Base-by-base conservation (phyloP, 192 early-diverging fungal genomes). In the Podila epicladia region DNA sequence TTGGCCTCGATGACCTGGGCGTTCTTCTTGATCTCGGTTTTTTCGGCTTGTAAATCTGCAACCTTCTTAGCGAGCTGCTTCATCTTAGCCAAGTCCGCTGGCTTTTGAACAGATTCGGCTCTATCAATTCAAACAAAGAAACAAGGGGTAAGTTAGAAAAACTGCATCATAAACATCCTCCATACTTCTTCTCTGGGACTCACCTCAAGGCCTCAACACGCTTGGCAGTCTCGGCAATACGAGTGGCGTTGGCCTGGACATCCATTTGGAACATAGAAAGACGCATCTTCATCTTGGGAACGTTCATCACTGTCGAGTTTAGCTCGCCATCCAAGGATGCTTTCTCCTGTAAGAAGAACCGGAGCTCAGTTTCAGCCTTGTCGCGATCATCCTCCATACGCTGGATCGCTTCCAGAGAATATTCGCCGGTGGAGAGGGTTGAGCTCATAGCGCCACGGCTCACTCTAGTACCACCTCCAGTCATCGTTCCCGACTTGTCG, bases 401-500 rank as follows among this genome's bases (percentile, higher is more conserved):
- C 1, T 84, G 89, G 9, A 95, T 80, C 9, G 73, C 74, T 28
- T 88, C 89, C 7, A 86, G 74, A 29, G 87, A 82, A 26, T 87
- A 87, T 41, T 88, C 91, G 12, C 84, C 88, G 17, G 84, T 83
- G 12, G 82, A 75, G 48, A 93, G 90, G 49, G 86, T 93, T 13
- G 94, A 95, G 82, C 92, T 90, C 98, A 98, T 99, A 31, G 92
- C 95, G 13, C 98, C 98, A 17, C 91, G 88, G 9, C 84, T 82
- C 0, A 91, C 88, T 59, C 87, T 86, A 15, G 71, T 89, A 24
- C 97, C 97, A 60, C 97, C 98, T 69, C 97, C 97, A 37, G 90
- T 91, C 95, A 99, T 96, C 9, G 97, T 93, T 73, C 98, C 97
- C 8, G 92, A 91, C 26, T 88, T 89, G 67, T 98, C 97, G 65